Evolutionary conservation across 345 rosid genomes (phyloP).

Genomic region (Sisymbrium irio): DNA sequence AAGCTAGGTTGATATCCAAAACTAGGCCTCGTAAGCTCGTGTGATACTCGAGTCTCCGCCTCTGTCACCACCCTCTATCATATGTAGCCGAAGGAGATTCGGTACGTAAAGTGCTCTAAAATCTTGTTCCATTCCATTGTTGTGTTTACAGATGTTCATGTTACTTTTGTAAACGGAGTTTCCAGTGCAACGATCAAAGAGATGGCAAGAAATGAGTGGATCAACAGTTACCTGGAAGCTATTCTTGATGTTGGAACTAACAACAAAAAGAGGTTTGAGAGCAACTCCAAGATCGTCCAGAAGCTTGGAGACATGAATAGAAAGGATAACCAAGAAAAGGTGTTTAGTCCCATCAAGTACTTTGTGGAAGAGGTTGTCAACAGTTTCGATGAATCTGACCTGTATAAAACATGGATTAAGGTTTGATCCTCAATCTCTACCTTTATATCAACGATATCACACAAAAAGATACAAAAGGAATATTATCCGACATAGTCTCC

Average conservation of each 20-base stretch:
- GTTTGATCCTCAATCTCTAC: slow-evolving; percentile 31
- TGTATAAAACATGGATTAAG: slow-evolving; percentile 89
- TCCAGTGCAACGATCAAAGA: slow-evolving; percentile 18
- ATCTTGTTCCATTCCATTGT: not conserved
- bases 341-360: slow-evolving; percentile 74
- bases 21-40: slow-evolving; percentile 24
- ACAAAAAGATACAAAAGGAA: not conserved
- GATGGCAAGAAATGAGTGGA: slow-evolving; percentile 92
- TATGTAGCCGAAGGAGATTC: slow-evolving; percentile 11
- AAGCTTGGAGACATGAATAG: slow-evolving; percentile 44
- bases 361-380: slow-evolving; percentile 86
- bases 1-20: slow-evolving; percentile 27
- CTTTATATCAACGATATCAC: not conserved
- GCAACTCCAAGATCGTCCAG: slow-evolving; percentile 44
- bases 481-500: not conserved
- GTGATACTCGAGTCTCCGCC: not conserved
- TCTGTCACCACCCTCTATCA: slow-evolving; percentile 14
- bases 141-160: slow-evolving; percentile 8
- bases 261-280: slow-evolving; percentile 45
- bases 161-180: not conserved
- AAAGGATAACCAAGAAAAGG: slow-evolving; percentile 43
- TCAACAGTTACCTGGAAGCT: slow-evolving; percentile 85
- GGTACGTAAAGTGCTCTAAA: slow-evolving; percentile 10
- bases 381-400: slow-evolving; percentile 81
- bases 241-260: slow-evolving; percentile 72